Conservation (phyloP, 495 filamentous ascomycete species). For the Aspergillus hancockii region DNA sequence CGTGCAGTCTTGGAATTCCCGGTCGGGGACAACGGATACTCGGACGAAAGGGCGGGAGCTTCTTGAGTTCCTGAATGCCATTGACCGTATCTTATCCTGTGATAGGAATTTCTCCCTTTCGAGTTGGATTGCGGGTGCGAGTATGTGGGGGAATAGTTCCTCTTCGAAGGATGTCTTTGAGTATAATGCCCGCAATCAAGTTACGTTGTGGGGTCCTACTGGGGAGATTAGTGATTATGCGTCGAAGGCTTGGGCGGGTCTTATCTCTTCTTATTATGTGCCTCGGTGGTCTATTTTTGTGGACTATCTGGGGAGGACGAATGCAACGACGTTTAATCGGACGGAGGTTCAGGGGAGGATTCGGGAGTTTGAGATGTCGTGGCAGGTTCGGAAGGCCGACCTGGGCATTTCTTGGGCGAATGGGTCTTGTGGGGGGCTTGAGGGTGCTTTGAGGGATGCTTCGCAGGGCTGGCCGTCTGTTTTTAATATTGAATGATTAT, state of each 20-base stretch:
- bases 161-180: background rate
- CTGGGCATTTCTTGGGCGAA: background rate
- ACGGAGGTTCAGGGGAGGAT: background rate
- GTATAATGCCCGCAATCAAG: background rate
- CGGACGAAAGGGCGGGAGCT: background rate
- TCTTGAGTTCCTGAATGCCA: background rate
- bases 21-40: background rate
- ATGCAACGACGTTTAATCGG: background rate
- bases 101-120: background rate
- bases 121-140: background rate
- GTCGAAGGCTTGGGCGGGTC: background rate
- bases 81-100: background rate
- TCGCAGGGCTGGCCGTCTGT: background rate
- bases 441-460: background rate
- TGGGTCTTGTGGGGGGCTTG: background rate
- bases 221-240: slow-evolving; percentile 3
- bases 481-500: background rate
- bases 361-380: background rate
- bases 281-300: background rate
- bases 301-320: background rate
- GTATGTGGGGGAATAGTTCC: background rate
- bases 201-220: background rate
- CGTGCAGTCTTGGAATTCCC: background rate
- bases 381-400: background rate
- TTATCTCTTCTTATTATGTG: background rate